Base-by-base conservation (phyloP, 2,329 filamentous ascomycete genomes). In the Sporothrix globosa region DNA sequence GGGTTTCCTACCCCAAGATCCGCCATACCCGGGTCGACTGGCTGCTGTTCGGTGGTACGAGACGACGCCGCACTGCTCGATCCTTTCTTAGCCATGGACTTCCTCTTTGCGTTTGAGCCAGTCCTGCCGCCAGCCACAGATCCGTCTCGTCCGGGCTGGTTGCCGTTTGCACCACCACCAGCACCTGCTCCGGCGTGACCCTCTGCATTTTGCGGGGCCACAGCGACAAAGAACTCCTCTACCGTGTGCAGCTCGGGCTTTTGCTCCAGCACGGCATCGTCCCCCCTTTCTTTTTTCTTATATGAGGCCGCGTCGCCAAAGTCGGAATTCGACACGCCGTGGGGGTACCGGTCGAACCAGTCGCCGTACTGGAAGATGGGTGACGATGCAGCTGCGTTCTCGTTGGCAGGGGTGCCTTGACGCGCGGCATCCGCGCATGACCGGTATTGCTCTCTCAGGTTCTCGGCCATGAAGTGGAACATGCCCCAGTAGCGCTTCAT, bases 401-500 rank as follows among this genome's bases (percentile, higher is more conserved):
- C 81, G 70, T 79, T 79, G 72, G 81, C 78, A 73, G 84, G 80
- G n/a, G 84, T 84, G 11, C 92, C 92, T 74, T 88, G 87, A 68
- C 90, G 85, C 41, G 90, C 88, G n/a, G 91, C 90, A 78, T 97
- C 93, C 19, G 93, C 90, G 75, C 93, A 95, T 63, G 89, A 88
- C 67, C 91, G 88, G 78, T 97, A 99, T 72, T 96, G 89, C 69
- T 95, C 91, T 72, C 96, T 93, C 48, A 97, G 85, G 76, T 95
- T 96, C 78, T 98, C 94, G 0, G 93, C 91, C 87, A 98, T 94
- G 82, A 93, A 97, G 78, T 97, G 92, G 77, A 98, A 97, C 91
- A 97, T 97, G 72, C 95, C 96, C 96, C 96, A 99, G 76, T 96
- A 94, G 72, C 92, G 92, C 83, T 97, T 97, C 92, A 98, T 97